Evolutionary conservation across 208 protist genomes (phyloP).

Genomic region (Crithidia expoeki): DNA sequence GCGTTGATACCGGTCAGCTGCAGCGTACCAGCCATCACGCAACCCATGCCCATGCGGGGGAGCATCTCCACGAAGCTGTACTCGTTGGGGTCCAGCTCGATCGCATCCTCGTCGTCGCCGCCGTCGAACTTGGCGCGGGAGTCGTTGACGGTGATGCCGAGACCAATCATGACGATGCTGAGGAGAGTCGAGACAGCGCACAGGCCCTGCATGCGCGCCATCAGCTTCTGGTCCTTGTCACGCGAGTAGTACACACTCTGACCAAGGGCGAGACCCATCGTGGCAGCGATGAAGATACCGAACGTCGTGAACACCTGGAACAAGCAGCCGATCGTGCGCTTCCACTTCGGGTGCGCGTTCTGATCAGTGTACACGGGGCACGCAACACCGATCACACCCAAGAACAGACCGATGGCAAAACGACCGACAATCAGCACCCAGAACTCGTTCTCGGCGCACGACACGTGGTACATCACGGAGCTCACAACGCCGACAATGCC

Average conservation of each 20-base stretch:
- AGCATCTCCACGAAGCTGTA: conserved; percentile 56
- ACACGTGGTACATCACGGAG: conserved; percentile 72
- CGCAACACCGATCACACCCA: conserved; percentile 66
- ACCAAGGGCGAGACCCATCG: conserved; percentile 61
- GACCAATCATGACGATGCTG: conserved; percentile 50
- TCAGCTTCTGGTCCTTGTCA: conserved; percentile 44
- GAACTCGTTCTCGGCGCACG: conserved; percentile 55
- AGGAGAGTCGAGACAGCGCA: conserved; percentile 69
- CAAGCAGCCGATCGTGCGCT: conserved; percentile 65
- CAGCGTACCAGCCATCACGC: conserved; percentile 56
- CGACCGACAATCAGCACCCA: conserved; percentile 70
- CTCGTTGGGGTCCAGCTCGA: conserved; percentile 42
- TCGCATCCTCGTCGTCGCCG: conserved; percentile 15
- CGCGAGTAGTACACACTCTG: conserved; percentile 43
- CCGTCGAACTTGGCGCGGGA: conserved; percentile 29
- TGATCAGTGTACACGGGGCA: conserved; percentile 80
- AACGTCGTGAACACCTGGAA: conserved; percentile 83
- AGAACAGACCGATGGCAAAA: conserved; percentile 71
- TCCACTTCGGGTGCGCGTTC: conserved; percentile 65
- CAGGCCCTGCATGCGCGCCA: conserved; percentile 69
- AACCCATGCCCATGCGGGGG: conserved; percentile 50
- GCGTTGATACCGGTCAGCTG: conserved; percentile 86
- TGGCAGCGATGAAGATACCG: conserved; percentile 76
- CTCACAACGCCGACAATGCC: conserved; percentile 57
- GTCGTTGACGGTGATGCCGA: conserved; percentile 40